phyloP scores from a whole-genome alignment of 2,329 filamentous ascomycete species.

The Knoxdaviesia capensis region DNA sequence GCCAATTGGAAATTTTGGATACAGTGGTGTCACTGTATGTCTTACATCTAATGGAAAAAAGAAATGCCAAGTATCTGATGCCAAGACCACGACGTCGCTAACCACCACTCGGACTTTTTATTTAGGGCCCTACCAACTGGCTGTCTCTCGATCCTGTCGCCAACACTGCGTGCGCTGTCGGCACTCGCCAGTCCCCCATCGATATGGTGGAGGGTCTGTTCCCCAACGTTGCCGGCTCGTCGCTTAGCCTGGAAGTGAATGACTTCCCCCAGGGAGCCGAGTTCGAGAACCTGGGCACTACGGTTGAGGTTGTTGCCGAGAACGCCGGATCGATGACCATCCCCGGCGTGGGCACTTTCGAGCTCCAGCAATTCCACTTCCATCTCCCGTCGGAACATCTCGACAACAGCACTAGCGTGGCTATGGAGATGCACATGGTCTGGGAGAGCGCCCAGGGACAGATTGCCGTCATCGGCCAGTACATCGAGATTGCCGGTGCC shows the following conservation, averaged over 20 bases:
- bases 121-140: slow-evolving; percentile 33
- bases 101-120: too few species aligned
- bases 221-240: slow-evolving; percentile 12
- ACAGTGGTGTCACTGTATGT: too few species aligned
- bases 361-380: slow-evolving; percentile 35
- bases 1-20: too few species aligned
- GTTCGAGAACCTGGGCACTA: slow-evolving; percentile 24
- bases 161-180: slow-evolving; percentile 25
- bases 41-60: too few species aligned
- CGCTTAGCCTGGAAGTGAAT: slow-evolving; percentile 14
- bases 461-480: too few species aligned
- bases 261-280: too few species aligned
- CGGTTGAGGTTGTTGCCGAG: slow-evolving; percentile 19
- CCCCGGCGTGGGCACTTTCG: slow-evolving; percentile 18
- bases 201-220: slow-evolving; percentile 18
- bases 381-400: slow-evolving; percentile 39
- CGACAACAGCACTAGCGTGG: slow-evolving; percentile 20
- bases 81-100: too few species aligned
- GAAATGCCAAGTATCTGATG: too few species aligned
- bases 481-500: too few species aligned
- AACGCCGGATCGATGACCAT: slow-evolving; percentile 5
- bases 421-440: slow-evolving; percentile 21
- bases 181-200: slow-evolving; percentile 34
- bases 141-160: slow-evolving; percentile 16
- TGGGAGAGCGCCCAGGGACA: slow-evolving; percentile 10